phyloP scores from a whole-genome alignment of 176 grass and related monocot species.

The Lolium perenne region DNA sequence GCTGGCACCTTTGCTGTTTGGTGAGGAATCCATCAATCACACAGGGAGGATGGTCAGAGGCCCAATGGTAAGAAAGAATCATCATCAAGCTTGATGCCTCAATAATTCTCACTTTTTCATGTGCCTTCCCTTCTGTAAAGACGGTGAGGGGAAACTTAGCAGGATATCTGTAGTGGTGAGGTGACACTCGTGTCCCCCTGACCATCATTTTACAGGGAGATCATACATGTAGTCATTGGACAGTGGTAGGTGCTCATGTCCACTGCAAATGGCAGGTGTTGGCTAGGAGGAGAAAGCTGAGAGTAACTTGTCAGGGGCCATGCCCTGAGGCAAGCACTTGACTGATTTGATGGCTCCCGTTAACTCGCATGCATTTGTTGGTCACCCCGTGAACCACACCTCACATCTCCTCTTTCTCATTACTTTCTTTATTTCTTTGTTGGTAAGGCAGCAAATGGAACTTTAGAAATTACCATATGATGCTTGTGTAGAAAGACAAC shows the following conservation, averaged over 20 bases:
- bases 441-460: constrained; percentile 48
- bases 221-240: constrained; percentile 24
- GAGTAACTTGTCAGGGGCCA: constrained; percentile 6
- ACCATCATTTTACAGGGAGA: constrained; percentile 45
- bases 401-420: not conserved
- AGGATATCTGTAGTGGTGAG: constrained; percentile 58
- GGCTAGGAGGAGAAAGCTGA: constrained; percentile 35
- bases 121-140: constrained; percentile 93
- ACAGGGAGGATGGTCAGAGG: constrained; percentile 21
- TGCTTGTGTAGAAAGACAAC: not conserved
- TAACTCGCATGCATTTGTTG: not conserved
- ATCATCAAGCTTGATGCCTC: constrained; percentile 38
- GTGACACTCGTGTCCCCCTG: constrained; percentile 63
- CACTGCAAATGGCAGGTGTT: constrained; percentile 42
- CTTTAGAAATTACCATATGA: constrained; percentile 40
- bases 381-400: constrained; percentile 18
- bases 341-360: constrained; percentile 49
- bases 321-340: constrained; percentile 12
- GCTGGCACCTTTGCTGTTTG: constrained; percentile 58
- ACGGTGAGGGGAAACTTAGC: constrained; percentile 28
- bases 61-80: constrained; percentile 40
- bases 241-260: constrained; percentile 36
- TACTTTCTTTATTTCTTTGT: constrained; percentile 27
- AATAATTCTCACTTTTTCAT: constrained; percentile 66
- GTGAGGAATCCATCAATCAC: constrained; percentile 88